Base-by-base conservation (phyloP, 164 flowering plant genomes). In the Vitis rupestris region DNA sequence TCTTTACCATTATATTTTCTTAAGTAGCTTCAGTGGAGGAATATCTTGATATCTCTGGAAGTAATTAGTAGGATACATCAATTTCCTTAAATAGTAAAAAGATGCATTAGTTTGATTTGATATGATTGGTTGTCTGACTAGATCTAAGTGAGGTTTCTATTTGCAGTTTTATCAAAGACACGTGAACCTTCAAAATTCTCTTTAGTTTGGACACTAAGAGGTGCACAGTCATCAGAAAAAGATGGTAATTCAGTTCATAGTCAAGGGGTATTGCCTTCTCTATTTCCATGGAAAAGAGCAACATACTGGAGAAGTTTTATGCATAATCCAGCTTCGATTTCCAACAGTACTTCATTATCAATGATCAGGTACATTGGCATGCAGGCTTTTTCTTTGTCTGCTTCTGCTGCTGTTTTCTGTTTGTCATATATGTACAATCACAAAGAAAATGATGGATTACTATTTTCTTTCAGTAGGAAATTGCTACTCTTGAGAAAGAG, bases 231-330 rank as follows among this genome's bases (percentile, higher is more conserved):
- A 64, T 67, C 70, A 60, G 75, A 70, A 51, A 76, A 72, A 67
- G 80, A 65, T 56, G 61, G 64, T 53, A 66, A 69, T 68, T 73
- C 80, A 16, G 64, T 76, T 49, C 73, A 72, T 55, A 66, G 68
- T 27, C 70, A 61, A 52, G 80, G 76, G 69, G 73, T 83, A 49
- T 67, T 82, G 57, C 89, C 98, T 2, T 70, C 76, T 19, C 75
- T 86, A 31, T 76, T 87, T 64, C 98, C 94, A 3, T 89, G 95
- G 92, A 95, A 89, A 85, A 87, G 93, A 82, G 70, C 81, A 67
- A 63, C 83, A 64, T 79, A 75, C 70, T 70, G 88, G 83, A 86
- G 83, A 75, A 72, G 70, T 68, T 77, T 72, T 48, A 74, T 65
- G 69, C 70, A 69, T 49, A 76, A 67, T 72, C 61, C 73, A 12